Evolutionary conservation across 2,329 filamentous ascomycete species (phyloP).

Genomic region (Aureobasidium musti): DNA sequence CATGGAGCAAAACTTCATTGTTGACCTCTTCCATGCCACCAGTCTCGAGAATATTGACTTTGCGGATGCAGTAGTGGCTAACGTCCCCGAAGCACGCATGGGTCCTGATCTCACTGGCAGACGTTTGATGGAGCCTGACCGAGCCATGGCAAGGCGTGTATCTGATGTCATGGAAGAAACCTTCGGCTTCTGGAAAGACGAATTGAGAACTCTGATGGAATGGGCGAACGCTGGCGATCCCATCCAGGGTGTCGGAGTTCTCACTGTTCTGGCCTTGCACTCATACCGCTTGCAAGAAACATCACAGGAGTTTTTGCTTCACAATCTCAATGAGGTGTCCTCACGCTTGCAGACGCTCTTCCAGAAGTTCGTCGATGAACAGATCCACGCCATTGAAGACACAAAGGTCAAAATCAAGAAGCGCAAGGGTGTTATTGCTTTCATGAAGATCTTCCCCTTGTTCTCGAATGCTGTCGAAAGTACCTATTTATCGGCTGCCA

Average conservation of each 20-base stretch:
- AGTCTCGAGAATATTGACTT: slow-evolving; percentile 82
- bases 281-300: slow-evolving; percentile 79
- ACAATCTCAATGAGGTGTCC: slow-evolving; percentile 71
- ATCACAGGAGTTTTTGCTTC: slow-evolving; percentile 88
- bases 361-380: slow-evolving; percentile 87
- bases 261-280: slow-evolving; percentile 78
- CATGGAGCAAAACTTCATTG: slow-evolving; percentile 94
- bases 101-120: slow-evolving; percentile 69
- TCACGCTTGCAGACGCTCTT: slow-evolving; percentile 73
- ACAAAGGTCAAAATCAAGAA: slow-evolving; percentile 99
- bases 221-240: slow-evolving; percentile 82
- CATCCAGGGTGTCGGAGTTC: slow-evolving; percentile 86
- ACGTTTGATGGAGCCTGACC: slow-evolving; percentile 83
- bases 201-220: slow-evolving; percentile 76
- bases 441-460: slow-evolving; percentile 88
- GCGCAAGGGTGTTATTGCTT: slow-evolving; percentile 92
- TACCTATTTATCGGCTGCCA: slow-evolving; percentile 62
- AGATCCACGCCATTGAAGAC: slow-evolving; percentile 93
- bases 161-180: slow-evolving; percentile 87
- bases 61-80: slow-evolving; percentile 70
- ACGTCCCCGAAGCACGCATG: slow-evolving; percentile 66
- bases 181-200: slow-evolving; percentile 76
- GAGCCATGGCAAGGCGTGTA: slow-evolving; percentile 79
- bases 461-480: slow-evolving; percentile 83
- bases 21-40: slow-evolving; percentile 96